These are phyloP conservation scores for Amphicarpaea edgeworthii DNA, from an alignment of 306 rosid genomes.

Conservation along the genomic window DNA sequence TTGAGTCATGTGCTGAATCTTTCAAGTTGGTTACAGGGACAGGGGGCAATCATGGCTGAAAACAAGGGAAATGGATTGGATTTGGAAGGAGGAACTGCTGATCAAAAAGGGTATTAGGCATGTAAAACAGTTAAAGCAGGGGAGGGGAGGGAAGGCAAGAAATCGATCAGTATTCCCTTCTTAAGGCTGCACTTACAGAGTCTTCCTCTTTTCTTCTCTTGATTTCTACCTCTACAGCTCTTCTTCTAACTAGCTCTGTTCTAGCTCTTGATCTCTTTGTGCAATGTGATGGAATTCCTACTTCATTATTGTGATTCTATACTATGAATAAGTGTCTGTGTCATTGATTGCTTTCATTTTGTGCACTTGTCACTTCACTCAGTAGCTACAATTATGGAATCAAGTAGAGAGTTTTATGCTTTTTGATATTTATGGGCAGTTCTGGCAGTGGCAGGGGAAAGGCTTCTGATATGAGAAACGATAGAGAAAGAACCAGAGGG, in stretches of 20 bases:
- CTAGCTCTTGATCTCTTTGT: neutral
- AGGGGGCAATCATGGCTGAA: neutral
- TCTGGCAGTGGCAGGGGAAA: constrained; percentile 60
- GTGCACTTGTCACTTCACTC: neutral
- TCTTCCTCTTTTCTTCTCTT: neutral
- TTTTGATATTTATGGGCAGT: constrained; percentile 38
- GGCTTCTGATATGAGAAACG: constrained; percentile 58
- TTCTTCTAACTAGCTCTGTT: neutral
- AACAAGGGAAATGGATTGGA: constrained; percentile 4
- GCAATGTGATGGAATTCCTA: constrained; percentile 7
- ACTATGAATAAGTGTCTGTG: neutral
- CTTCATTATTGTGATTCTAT: neutral
- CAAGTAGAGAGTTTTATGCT: neutral
- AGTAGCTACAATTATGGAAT: neutral
- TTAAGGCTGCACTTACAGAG: neutral
- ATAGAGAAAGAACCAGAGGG: constrained; percentile 60
- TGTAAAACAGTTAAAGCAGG: too few species aligned
- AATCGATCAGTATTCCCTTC: neutral
- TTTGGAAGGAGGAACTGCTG: neutral
- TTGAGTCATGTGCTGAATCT: neutral
- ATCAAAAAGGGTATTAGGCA: neutral
- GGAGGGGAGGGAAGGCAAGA: neutral
- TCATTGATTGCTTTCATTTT: neutral
- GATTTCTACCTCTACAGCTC: neutral
- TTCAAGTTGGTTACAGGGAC: neutral